Percentiles rank a stretch among this genome's conserved stretches.
Conservation (phyloP, 2,329 filamentous ascomycete genomes). For the Fusarium sp. region DNA sequence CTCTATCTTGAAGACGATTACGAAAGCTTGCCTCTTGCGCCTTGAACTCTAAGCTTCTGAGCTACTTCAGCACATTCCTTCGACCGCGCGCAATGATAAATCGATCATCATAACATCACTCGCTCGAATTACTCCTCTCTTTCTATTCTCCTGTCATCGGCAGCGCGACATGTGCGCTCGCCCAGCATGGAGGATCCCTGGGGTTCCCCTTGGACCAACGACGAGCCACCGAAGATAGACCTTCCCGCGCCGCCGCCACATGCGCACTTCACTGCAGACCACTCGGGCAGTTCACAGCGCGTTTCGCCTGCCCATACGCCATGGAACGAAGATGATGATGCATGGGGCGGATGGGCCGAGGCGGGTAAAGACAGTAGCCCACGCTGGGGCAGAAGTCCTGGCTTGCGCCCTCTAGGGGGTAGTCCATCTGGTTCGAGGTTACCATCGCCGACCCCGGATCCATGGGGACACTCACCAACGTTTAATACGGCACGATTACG, state of each 20-base stretch:
- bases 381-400: slow-evolving; percentile 49
- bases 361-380: slow-evolving; percentile 41
- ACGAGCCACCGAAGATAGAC: slow-evolving; percentile 51
- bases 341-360: slow-evolving; percentile 53
- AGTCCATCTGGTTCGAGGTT: slow-evolving; percentile 42
- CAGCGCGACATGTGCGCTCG: slow-evolving; percentile 49
- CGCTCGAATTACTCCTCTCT: not conserved
- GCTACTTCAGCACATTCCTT: slow-evolving; percentile 11
- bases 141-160: slow-evolving; percentile 12
- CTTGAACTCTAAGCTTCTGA: slow-evolving; percentile 26
- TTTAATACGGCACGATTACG: slow-evolving; percentile 24
- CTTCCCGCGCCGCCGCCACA: slow-evolving; percentile 48
- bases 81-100: slow-evolving; percentile 36
- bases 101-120: slow-evolving; percentile 21
- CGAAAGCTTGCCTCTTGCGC: slow-evolving; percentile 27
- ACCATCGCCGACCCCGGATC: slow-evolving; percentile 43
- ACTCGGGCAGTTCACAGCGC: slow-evolving; percentile 37
- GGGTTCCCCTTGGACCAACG: slow-evolving; percentile 67
- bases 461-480: slow-evolving; percentile 41
- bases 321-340: slow-evolving; percentile 49
- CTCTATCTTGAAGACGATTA: slow-evolving; percentile 19
- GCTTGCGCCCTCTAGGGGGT: slow-evolving; percentile 44
- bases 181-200: slow-evolving; percentile 70
- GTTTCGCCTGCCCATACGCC: slow-evolving; percentile 40
- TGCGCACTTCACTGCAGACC: slow-evolving; percentile 46